phyloP scores from a whole-genome alignment of 192 early-diverging fungal genomes.

The Podochytrium sp. region DNA sequence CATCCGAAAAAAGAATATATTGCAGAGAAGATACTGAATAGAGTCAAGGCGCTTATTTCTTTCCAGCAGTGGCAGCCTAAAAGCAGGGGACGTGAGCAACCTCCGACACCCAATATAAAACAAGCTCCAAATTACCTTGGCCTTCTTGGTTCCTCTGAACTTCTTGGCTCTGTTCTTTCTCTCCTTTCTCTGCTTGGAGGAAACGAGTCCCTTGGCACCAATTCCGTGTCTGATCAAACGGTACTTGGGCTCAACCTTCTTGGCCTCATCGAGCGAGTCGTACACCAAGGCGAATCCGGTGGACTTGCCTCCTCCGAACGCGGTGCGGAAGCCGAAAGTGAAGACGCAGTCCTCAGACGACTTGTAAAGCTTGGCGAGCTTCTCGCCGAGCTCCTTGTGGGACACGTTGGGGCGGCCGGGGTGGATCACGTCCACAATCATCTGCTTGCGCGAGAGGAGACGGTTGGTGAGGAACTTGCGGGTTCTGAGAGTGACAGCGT shows the following conservation, averaged over 20 bases:
- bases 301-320: slow-evolving; percentile 95
- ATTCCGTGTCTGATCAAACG: slow-evolving; percentile 82
- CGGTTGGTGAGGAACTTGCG: slow-evolving; percentile 99
- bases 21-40: background rate
- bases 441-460: slow-evolving; percentile 95
- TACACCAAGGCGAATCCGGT: slow-evolving; percentile 97
- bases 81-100: background rate
- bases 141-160: slow-evolving; percentile 96
- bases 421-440: slow-evolving; percentile 96
- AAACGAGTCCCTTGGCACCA: slow-evolving; percentile 69
- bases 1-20: background rate
- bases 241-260: slow-evolving; percentile 99
- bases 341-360: slow-evolving; percentile 83
- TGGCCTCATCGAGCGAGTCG: slow-evolving; percentile 89
- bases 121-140: slow-evolving; percentile 40
- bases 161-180: slow-evolving; percentile 99
- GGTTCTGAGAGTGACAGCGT: slow-evolving; percentile 89
- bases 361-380: slow-evolving; percentile 96
- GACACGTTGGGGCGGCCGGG: slow-evolving; percentile 90
- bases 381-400: slow-evolving; percentile 91
- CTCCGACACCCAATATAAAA: background rate
- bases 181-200: slow-evolving; percentile 99
- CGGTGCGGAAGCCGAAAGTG: slow-evolving; percentile 93
- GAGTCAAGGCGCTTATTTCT: slow-evolving; percentile 16
- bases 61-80: slow-evolving; percentile 29